phyloP scores from a whole-genome alignment of 192 early-diverging fungal species.

The Coemansia nantahalensis region DNA sequence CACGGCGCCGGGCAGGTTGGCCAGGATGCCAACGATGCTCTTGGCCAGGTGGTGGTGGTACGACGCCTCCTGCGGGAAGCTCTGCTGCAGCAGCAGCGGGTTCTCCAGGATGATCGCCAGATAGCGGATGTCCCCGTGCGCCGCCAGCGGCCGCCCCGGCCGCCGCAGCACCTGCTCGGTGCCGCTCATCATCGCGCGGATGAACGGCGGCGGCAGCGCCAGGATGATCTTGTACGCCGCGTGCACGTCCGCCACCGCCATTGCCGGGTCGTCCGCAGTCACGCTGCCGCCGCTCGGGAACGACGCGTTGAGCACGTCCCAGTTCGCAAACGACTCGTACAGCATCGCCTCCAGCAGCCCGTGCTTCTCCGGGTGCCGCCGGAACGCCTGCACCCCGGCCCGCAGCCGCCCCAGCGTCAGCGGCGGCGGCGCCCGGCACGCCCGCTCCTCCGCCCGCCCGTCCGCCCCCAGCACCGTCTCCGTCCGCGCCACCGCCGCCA shows the following conservation, averaged over 20 bases:
- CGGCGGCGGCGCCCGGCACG: constrained; percentile 29
- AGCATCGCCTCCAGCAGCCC: constrained; percentile 48
- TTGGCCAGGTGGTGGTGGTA: constrained; percentile 86
- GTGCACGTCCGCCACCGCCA: constrained; percentile 62
- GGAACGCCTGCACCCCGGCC: constrained; percentile 38
- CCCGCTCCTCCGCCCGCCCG: constrained; percentile 6
- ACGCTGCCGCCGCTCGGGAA: constrained; percentile 55
- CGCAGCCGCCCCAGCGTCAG: constrained; percentile 48
- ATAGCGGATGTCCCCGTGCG: constrained; percentile 70
- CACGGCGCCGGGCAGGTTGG: constrained; percentile 78
- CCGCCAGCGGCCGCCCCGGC: constrained; percentile 48
- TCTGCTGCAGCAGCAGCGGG: constrained; percentile 75
- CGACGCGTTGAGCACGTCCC: constrained; percentile 63
- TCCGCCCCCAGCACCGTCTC: constrained; percentile 17
- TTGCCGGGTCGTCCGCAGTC: constrained; percentile 55
- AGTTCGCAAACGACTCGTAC: constrained; percentile 55
- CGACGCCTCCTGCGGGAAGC: constrained; percentile 69
- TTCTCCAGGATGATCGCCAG: constrained; percentile 88
- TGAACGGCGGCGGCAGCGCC: constrained; percentile 60
- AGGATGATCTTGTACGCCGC: constrained; percentile 63
- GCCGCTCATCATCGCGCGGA: constrained; percentile 73
- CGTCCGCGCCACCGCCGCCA: constrained; percentile 28
- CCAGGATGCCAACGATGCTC: constrained; percentile 75
- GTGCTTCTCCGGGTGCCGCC: constrained; percentile 38
- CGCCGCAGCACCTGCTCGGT: constrained; percentile 69